A percentile compares a stretch with the other conserved stretches of the same genome.
Evolutionary conservation across 75 land plant species (phyloP).

Genomic region (Isoetes taiwanensis): DNA sequence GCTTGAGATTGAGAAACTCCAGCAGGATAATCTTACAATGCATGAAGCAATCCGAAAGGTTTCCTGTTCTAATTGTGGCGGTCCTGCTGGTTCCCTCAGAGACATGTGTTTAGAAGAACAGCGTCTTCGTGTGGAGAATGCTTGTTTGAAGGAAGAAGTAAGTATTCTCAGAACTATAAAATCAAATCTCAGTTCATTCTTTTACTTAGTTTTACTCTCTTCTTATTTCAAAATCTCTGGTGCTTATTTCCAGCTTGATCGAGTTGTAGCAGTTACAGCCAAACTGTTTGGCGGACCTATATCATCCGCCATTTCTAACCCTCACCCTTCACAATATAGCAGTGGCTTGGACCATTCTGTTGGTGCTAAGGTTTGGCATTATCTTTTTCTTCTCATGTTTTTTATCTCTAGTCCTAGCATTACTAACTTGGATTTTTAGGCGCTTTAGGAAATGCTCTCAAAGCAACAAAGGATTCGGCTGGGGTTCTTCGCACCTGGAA

Average conservation of each 20-base stretch:
- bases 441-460: too few relatives aligned
- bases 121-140: not conserved
- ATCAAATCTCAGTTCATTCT: not conserved
- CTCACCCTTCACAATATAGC: too few relatives aligned
- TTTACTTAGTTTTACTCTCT: not conserved
- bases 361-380: too few relatives aligned
- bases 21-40: not conserved
- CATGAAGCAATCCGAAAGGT: not conserved
- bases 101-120: conserved; percentile 3
- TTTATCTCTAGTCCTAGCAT: too few relatives aligned
- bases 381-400: too few relatives aligned
- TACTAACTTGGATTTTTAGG: too few relatives aligned
- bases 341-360: too few relatives aligned
- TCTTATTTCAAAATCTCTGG: not conserved
- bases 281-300: not conserved
- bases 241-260: conserved; percentile 3
- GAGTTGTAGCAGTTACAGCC: not conserved
- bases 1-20: conserved; percentile 2
- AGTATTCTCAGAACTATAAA: not conserved
- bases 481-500: too few relatives aligned
- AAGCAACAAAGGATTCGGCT: too few relatives aligned
- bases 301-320: too few relatives aligned
- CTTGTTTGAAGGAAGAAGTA: not conserved
- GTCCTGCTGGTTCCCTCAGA: not conserved
- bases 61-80: conserved; percentile 1